Evolutionary conservation across 495 filamentous ascomycete species (phyloP).

Genomic region (Talaromyces liani): DNA sequence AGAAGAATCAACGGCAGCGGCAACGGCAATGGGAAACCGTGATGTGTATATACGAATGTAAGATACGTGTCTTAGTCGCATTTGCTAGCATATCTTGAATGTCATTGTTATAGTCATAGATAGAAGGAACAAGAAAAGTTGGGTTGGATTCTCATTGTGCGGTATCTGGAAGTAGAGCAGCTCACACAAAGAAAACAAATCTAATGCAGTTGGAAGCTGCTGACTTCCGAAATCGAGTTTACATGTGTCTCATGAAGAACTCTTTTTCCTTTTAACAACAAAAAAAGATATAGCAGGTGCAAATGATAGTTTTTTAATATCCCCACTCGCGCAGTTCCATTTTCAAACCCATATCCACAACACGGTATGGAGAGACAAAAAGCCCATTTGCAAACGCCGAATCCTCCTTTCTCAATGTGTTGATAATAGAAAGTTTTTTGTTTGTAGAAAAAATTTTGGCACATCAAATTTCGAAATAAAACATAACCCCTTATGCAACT

Average conservation of each 20-base stretch:
- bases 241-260: constrained; percentile 10
- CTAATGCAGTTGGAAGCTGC: constrained; percentile 7
- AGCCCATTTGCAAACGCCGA: constrained; percentile 9
- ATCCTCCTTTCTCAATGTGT: constrained; percentile 9
- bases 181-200: constrained; percentile 7
- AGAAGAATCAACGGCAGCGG: constrained; percentile 10
- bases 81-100: not conserved
- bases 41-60: not conserved
- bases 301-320: constrained; percentile 7
- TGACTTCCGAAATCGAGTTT: constrained; percentile 10
- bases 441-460: constrained; percentile 4
- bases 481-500: constrained; percentile 8
- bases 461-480: constrained; percentile 4
- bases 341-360: constrained; percentile 7
- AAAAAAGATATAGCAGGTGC: constrained; percentile 8
- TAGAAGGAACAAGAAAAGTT: constrained; percentile 2
- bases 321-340: constrained; percentile 7
- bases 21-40: constrained; percentile 2
- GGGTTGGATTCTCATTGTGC: constrained; percentile 8
- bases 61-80: not conserved
- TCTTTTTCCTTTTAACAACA: constrained; percentile 2
- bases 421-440: constrained; percentile 6
- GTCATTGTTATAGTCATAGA: not conserved
- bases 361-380: constrained; percentile 8
- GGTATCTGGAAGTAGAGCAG: constrained; percentile 7